Evolutionary conservation across 768 basidiomycete genomes (phyloP), one percentile per base, ranked within the genome.

Genomic region (Tephrocybe sp.): DNA sequence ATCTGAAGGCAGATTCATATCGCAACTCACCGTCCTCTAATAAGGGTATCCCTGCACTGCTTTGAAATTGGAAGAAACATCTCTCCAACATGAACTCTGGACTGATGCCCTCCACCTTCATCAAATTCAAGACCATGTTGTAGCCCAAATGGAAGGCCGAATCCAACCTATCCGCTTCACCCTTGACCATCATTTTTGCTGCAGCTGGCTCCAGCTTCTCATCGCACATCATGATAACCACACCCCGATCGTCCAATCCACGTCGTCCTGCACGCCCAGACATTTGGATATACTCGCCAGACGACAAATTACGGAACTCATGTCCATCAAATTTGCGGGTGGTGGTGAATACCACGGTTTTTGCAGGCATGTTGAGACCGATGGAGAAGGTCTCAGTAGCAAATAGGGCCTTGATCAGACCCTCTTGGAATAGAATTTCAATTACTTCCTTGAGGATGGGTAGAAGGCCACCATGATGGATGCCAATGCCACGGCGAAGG

Each of bases 211-310:
- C 97, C 39, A 99, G 77, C 69, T 96, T 98, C 72, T 98, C 93
- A 68, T 98, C 97, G 65, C 89, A 90, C 97, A 99, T 98, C 92
- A 99, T 90, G 60, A 99, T 98, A 45, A 99, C 97, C 44, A 98
- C 92, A 48, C 97, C 97, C n/a, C 97, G 84, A 54, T 98, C 96
- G 66, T 99, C 97, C 52, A 98, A 72, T 38, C 97, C 97, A 70
- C 97, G 84, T 61, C 97, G 87, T 56, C 97, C 97, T 2, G 97
- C 97, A 50, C 97, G 90, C 49, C 97, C 97, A 0, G 94, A 95
- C 97, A 99, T 99, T 64, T 99, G 97, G 61, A 98, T 97, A 67
- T 99, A 99, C 77, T 99, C 97, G 51, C 97, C 89, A 0, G 87
- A 89, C 0, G 92, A 92, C 32, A 99, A 75, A 64, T 92, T 92